These are phyloP conservation scores for Barnettozyma pratensis DNA, from an alignment of 805 yeast genomes.

Conservation along the genomic window DNA sequence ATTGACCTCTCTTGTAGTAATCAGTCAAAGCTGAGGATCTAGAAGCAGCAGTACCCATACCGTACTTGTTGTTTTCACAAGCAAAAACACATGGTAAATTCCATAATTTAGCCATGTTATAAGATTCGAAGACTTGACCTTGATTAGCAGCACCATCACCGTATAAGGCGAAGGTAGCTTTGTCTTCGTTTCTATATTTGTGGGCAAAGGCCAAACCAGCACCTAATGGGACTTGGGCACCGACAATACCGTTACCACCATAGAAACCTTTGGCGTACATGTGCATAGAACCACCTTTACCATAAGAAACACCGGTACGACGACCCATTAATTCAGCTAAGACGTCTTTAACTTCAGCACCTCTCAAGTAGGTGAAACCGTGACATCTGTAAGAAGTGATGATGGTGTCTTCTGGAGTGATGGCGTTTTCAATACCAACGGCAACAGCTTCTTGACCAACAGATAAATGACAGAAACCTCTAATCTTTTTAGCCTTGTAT, in stretches of 20 bases:
- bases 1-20: constrained; percentile 98
- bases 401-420: constrained; percentile 76
- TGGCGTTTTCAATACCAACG: constrained; percentile 96
- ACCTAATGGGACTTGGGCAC: constrained; percentile 98
- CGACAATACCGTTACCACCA: constrained; percentile 99
- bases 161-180: constrained; percentile 82
- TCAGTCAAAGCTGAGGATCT: constrained; percentile 96
- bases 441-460: constrained; percentile 99
- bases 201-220: constrained; percentile 98
- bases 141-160: constrained; percentile 99
- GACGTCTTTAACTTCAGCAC: constrained; percentile 84
- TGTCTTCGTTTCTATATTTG: constrained; percentile 78
- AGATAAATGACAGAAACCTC: constrained; percentile 98
- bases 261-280: constrained; percentile 93
- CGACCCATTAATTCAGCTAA: constrained; percentile 96
- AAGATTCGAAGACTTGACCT: constrained; percentile 97
- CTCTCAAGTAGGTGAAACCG: constrained; percentile 96
- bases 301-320: constrained; percentile 90
- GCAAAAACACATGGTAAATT: constrained; percentile 90
- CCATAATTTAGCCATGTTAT: constrained; percentile 99
- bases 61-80: constrained; percentile 98
- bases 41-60: constrained; percentile 98
- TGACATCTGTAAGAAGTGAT: constrained; percentile 99
- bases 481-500: constrained; percentile 95
- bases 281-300: constrained; percentile 99